A percentile compares a stretch with the other conserved stretches of the same genome.
Conservation (phyloP, 257 asterid genomes). For the Pogostemon cablin region DNA sequence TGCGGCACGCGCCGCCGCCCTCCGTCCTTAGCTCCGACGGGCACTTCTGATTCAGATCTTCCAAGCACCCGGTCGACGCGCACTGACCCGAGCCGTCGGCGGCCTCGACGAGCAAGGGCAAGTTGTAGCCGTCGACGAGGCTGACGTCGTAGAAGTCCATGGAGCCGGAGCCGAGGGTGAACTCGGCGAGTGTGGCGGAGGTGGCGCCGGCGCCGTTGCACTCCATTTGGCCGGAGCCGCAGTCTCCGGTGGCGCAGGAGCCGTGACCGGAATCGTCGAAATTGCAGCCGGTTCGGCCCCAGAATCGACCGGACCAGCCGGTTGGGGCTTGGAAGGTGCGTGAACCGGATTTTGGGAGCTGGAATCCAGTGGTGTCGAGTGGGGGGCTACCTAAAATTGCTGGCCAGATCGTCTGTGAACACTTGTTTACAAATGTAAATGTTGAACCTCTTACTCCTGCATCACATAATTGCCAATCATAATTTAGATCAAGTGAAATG, state of each 20-base stretch:
- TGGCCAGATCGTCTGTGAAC: conserved; percentile 76
- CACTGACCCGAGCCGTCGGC: conserved; percentile 71
- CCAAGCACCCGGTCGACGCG: conserved; percentile 64
- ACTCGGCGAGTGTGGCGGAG: conserved; percentile 78
- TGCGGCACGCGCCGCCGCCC: conserved; percentile 66
- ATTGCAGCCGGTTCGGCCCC: conserved; percentile 75
- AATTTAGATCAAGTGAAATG: not conserved
- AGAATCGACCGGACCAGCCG: conserved; percentile 87
- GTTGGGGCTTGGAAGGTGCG: conserved; percentile 68
- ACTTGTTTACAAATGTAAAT: conserved; percentile 70
- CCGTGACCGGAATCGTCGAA: conserved; percentile 60
- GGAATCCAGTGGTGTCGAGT: conserved; percentile 65
- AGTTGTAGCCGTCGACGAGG: conserved; percentile 79
- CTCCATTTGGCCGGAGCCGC: conserved; percentile 67
- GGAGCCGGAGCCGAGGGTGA: conserved; percentile 78
- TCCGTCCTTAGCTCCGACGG: conserved; percentile 59
- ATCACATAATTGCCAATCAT: not conserved
- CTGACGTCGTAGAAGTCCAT: conserved; percentile 83
- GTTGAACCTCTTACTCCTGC: conserved; percentile 47
- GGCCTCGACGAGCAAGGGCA: conserved; percentile 67
- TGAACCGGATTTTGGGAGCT: conserved; percentile 54
- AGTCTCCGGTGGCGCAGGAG: conserved; percentile 71
- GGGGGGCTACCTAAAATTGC: conserved; percentile 61
- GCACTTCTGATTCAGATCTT: conserved; percentile 59
- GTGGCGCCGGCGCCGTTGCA: conserved; percentile 80